Evolutionary conservation across 352 stramenopile genomes (phyloP).

Genomic region (Globisporangium cederbergense): DNA sequence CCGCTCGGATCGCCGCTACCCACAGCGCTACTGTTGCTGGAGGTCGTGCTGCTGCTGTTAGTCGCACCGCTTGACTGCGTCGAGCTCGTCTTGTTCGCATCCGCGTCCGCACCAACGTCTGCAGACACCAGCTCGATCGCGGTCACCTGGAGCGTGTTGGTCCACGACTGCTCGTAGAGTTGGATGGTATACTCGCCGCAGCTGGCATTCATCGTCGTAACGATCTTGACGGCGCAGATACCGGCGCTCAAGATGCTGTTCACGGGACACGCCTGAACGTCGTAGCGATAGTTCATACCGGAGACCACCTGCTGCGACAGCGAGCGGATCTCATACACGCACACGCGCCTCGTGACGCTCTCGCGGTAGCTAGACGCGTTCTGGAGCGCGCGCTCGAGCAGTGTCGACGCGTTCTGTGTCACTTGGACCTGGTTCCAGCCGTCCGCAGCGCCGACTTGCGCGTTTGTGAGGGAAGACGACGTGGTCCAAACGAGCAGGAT

Average conservation of each 20-base stretch:
- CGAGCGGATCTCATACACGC: constrained; percentile 33
- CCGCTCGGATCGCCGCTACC: neutral
- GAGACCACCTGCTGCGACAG: constrained; percentile 51
- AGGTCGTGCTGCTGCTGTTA: neutral
- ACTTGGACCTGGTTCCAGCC: neutral
- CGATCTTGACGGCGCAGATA: constrained; percentile 26
- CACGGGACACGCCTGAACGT: constrained; percentile 51
- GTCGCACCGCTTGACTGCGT: constrained; percentile 10
- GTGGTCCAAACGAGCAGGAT: neutral
- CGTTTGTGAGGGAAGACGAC: neutral
- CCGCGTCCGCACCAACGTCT: neutral
- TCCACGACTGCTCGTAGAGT: constrained; percentile 64
- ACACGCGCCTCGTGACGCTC: constrained; percentile 29
- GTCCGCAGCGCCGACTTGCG: neutral
- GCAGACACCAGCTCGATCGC: constrained; percentile 24
- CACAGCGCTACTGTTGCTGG: neutral
- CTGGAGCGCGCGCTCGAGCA: constrained; percentile 20
- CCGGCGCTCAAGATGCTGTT: constrained; percentile 29
- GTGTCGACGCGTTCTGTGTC: neutral
- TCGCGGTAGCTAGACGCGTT: constrained; percentile 27
- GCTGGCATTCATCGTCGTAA: constrained; percentile 21
- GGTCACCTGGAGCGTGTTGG: constrained; percentile 48
- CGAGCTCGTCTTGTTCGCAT: neutral
- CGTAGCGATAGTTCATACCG: constrained; percentile 75
- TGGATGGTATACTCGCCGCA: constrained; percentile 40